A percentile compares a stretch with the other conserved stretches of the same genome.
Evolutionary conservation across 768 basidiomycete species (phyloP).

Genomic region (Leccinum obscurum): DNA sequence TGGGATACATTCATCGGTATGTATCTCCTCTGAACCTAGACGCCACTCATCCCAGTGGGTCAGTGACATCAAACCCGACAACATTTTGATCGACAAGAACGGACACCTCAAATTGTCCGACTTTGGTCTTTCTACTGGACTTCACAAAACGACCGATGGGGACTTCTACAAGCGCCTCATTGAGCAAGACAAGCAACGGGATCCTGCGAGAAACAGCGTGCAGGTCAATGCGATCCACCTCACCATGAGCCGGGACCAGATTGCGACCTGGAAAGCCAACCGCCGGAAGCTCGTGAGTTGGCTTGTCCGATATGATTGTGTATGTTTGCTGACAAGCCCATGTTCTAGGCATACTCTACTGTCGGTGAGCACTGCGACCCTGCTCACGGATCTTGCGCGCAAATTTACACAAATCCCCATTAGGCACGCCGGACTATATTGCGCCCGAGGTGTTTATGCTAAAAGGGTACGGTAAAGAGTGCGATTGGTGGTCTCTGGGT

Average conservation of each 20-base stretch:
- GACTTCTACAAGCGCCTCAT: conserved; percentile 92
- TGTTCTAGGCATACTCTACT: conserved; percentile 85
- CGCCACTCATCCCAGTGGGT: conserved; percentile 4
- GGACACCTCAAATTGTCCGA: conserved; percentile 98
- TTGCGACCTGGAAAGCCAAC: conserved; percentile 99
- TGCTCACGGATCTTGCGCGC: not conserved
- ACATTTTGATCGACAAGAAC: conserved; percentile 95
- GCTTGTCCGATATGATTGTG: not conserved
- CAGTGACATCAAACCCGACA: conserved; percentile 99
- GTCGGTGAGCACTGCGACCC: conserved; percentile 41
- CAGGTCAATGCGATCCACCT: conserved; percentile 97
- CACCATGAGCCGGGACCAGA: conserved; percentile 95
- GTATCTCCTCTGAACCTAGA: conserved; percentile 24
- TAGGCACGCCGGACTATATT: conserved; percentile 59
- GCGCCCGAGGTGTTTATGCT: conserved; percentile 97
- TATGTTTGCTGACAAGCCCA: conserved; percentile 8
- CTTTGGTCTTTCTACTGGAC: conserved; percentile 95
- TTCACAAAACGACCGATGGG: conserved; percentile 95
- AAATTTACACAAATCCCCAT: conserved; percentile 4
- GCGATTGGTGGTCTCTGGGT: conserved; percentile 99
- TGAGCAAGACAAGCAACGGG: conserved; percentile 68
- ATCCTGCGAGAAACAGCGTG: conserved; percentile 85
- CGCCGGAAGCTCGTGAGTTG: conserved; percentile 81
- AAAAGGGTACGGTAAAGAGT: conserved; percentile 97
- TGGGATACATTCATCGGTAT: conserved; percentile 98